phyloP scores from a whole-genome alignment of 495 filamentous ascomycete species.

The Penicillium soppii region DNA sequence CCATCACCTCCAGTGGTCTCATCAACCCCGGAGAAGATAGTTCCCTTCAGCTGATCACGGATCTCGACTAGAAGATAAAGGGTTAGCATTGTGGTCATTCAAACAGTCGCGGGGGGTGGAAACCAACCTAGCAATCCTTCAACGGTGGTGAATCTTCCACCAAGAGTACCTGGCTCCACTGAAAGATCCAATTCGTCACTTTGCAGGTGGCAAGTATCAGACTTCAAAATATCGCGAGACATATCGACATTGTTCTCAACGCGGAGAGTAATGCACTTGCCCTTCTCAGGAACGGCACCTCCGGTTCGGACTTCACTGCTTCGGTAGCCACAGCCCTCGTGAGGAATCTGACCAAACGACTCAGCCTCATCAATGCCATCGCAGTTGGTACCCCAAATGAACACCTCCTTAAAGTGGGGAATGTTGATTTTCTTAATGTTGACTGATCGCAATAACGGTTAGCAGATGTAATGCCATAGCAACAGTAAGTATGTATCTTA shows the following conservation, averaged over 20 bases:
- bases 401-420: constrained; percentile 93
- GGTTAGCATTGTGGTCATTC: neutral
- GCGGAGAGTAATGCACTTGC: constrained; percentile 74
- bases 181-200: constrained; percentile 82
- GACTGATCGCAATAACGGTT: neutral
- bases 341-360: constrained; percentile 1
- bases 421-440: constrained; percentile 82
- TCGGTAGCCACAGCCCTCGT: constrained; percentile 73
- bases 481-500: constrained; percentile 59
- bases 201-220: constrained; percentile 80
- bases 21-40: constrained; percentile 73
- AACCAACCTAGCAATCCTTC: constrained; percentile 56
- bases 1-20: constrained; percentile 70
- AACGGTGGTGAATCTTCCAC: constrained; percentile 95
- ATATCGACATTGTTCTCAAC: constrained; percentile 78
- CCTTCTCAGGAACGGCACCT: constrained; percentile 84
- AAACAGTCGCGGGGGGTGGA: neutral
- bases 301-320: constrained; percentile 90
- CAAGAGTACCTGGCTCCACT: constrained; percentile 87
- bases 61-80: constrained; percentile 76
- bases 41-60: constrained; percentile 77
- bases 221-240: constrained; percentile 91
- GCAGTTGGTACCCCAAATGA: constrained; percentile 86
- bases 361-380: constrained; percentile 15
- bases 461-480: neutral